A percentile compares a stretch with the other conserved stretches of the same genome.
These are phyloP conservation scores for Pyrus pyrifolia DNA, from an alignment of 306 rosid genomes.

Conservation along the genomic window DNA sequence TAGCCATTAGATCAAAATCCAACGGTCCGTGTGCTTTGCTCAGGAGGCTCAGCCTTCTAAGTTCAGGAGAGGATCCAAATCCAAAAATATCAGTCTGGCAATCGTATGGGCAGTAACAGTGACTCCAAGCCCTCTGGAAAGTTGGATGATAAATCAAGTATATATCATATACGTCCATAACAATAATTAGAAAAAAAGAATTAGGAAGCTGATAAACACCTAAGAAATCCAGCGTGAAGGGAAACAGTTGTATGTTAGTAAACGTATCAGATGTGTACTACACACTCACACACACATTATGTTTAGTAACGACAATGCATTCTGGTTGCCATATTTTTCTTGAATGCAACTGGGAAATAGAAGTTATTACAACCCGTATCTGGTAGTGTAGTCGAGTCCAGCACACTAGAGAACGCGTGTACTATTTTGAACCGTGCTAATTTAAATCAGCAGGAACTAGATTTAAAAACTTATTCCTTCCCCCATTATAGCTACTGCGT, in stretches of 20 bases:
- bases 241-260: neutral
- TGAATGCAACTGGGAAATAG: no score
- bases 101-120: conserved; percentile 58
- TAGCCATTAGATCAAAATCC: no score
- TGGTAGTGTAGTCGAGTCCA: no score
- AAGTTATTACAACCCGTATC: no score
- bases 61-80: no score
- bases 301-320: neutral
- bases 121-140: conserved; percentile 55
- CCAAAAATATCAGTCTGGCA: conserved; percentile 22
- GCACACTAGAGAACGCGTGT: no score
- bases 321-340: neutral
- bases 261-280: neutral
- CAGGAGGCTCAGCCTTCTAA: no score
- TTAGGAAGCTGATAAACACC: neutral
- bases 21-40: no score
- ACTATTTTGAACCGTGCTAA: no score
- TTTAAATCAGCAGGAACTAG: neutral
- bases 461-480: neutral
- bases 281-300: neutral
- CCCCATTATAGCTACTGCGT: neutral
- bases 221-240: neutral
- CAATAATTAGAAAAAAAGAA: neutral
- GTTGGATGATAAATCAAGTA: conserved; percentile 21
- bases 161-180: neutral